Conservation (phyloP, 495 filamentous ascomycete species). For the Podospora conica region DNA sequence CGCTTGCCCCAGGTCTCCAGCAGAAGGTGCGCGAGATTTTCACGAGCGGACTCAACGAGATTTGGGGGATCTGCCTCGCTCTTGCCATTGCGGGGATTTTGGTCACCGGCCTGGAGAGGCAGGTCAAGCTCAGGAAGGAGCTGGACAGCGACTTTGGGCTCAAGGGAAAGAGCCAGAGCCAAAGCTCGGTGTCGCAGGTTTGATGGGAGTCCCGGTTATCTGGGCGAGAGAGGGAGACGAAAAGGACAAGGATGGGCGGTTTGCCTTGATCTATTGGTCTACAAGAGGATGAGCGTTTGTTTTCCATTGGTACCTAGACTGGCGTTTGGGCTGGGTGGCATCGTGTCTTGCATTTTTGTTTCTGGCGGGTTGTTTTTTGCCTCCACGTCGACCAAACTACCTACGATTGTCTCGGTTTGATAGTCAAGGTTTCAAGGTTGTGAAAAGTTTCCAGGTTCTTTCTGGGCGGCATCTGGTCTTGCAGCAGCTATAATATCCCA, state of each 20-base stretch:
- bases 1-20: background rate
- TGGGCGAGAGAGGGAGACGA: background rate
- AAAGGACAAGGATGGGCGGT: background rate
- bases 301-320: background rate
- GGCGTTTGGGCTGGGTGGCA: background rate
- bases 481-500: background rate
- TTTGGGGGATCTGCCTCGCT: slow-evolving; percentile 17
- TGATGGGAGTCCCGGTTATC: no score
- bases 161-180: slow-evolving; percentile 6
- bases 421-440: background rate
- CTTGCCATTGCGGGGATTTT: slow-evolving; percentile 19
- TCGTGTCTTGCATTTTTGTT: background rate
- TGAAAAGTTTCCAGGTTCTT: background rate
- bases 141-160: slow-evolving; percentile 35
- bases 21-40: slow-evolving; percentile 10
- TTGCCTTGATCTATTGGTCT: background rate
- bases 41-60: slow-evolving; percentile 6
- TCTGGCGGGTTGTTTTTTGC: background rate
- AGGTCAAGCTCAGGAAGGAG: slow-evolving; percentile 28
- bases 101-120: slow-evolving; percentile 30
- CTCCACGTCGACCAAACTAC: no score
- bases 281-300: background rate
- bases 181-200: background rate
- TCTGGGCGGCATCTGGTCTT: background rate
- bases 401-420: no score